phyloP scores from a whole-genome alignment of 2,329 filamentous ascomycete genomes.

The Chaetomium globosum region DNA sequence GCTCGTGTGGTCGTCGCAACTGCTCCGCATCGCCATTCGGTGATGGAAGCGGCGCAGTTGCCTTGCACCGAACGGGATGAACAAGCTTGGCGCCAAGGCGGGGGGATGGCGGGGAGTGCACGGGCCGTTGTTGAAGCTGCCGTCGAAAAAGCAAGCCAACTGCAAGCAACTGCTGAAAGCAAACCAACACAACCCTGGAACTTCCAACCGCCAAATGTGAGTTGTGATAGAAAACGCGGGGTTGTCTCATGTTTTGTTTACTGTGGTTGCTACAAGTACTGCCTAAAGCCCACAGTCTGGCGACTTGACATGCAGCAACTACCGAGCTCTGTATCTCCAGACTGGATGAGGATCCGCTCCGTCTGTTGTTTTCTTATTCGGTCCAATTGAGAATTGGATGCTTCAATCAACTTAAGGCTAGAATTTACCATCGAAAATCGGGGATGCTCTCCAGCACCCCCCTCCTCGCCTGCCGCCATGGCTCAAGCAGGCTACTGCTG shows the following conservation, averaged over 20 bases:
- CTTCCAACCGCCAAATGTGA: background rate
- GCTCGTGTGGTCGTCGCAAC: slow-evolving; percentile 3
- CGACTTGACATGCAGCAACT: slow-evolving; percentile 22
- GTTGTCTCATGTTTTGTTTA: slow-evolving; percentile 12
- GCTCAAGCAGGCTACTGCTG: slow-evolving; percentile 10
- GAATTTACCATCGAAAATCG: background rate
- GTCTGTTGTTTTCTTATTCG: background rate
- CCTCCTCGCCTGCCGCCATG: slow-evolving; percentile 23
- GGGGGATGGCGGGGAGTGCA: slow-evolving; percentile 16
- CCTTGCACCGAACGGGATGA: slow-evolving; percentile 7
- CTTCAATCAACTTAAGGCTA: background rate
- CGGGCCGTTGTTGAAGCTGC: slow-evolving; percentile 12
- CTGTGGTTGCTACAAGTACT: background rate
- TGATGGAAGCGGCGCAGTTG: slow-evolving; percentile 24
- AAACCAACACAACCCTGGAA: background rate
- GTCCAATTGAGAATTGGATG: background rate
- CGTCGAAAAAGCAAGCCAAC: slow-evolving; percentile 11
- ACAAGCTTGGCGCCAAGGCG: slow-evolving; percentile 27
- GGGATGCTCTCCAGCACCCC: slow-evolving; percentile 28
- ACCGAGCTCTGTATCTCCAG: slow-evolving; percentile 20
- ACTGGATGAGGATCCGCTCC: slow-evolving; percentile 29
- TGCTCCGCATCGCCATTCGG: slow-evolving; percentile 24
- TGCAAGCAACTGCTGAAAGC: too few relatives aligned
- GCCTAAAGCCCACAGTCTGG: slow-evolving; percentile 2
- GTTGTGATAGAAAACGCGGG: background rate